Evolutionary conservation across 371 early-diverging fungal species (phyloP), one percentile per base, ranked within the genome.

Genomic region (Mucor irregularis): DNA sequence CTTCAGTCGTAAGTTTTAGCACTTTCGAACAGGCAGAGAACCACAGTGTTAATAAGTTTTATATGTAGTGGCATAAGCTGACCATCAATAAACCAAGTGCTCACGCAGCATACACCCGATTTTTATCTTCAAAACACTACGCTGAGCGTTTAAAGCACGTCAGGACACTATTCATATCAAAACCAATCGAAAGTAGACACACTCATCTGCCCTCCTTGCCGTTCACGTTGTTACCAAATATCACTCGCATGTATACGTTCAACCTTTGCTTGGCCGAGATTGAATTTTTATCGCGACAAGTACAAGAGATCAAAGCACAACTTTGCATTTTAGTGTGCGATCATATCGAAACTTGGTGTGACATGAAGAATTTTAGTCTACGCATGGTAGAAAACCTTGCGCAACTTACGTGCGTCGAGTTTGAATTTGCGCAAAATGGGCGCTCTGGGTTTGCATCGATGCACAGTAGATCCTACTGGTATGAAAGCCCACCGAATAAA

Each of bases 291-390:
- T 59, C 52, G 0, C 56, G 37, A 7, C 54, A 64, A 24, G 10
- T 59, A 16, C 17, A 24, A 19, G 24, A 25, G 28, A 33, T 17
- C 6, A n/a, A 30, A 35, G 28, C 50, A 33, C 5, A 43, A 30
- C 39, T 58, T 0, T n/a, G 25, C 10, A 44, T 26, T 1, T 25
- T 64, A 4, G 19, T 24, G 6, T 64, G 64, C 21, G 46, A 21
- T 4, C 22, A 59, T 31, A 64, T 64, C 14, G 64, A 64, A 14
- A 64, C 64, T 25, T 64, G 64, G 64, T 64, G 64, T 31, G 58
- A 58, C 37, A 54, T 51, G 21, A 43, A 40, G 17, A 22, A 51
- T 11, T 64, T 64, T 22, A 50, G 39, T n/a, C 45, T 49, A 10
- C 55, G 59, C 13, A 19, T 55, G 9, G 29, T 64, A 10, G 38